Conservation (phyloP, 2,329 filamentous ascomycete genomes). For the Cladophialophora yegresii region DNA sequence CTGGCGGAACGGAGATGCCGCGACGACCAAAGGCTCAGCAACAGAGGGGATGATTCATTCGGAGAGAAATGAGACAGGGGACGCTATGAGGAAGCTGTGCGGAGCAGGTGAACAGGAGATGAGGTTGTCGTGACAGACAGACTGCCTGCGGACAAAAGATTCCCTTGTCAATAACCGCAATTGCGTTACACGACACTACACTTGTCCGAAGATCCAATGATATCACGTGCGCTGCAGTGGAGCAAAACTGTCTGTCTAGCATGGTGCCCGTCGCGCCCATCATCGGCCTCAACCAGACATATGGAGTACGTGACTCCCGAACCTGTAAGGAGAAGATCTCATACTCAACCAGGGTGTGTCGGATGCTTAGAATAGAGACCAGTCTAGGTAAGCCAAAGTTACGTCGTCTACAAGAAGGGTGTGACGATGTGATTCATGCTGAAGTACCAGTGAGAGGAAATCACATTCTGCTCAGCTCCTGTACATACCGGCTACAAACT, state of each 20-base stretch:
- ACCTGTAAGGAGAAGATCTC: not conserved
- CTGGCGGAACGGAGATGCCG: not conserved
- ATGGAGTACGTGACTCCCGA: not conserved
- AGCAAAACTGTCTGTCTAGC: not conserved
- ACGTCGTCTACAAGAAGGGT: not conserved
- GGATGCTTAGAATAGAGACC: not conserved
- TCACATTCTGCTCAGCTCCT: not conserved
- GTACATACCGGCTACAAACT: not conserved
- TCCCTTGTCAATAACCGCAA: slow-evolving; percentile 4
- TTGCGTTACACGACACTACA: not conserved
- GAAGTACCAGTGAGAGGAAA: not conserved
- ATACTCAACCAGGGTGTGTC: not conserved
- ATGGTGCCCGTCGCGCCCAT: not conserved
- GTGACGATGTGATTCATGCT: not conserved
- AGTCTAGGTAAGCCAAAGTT: not conserved
- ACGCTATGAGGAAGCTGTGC: not conserved
- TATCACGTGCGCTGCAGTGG: slow-evolving; percentile 11
- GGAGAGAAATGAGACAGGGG: not conserved
- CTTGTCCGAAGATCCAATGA: slow-evolving; percentile 4
- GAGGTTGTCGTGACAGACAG: slow-evolving; percentile 1
- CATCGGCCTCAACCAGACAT: not conserved
- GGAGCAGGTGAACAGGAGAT: not conserved
- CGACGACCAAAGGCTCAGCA: not conserved
- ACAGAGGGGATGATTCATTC: not conserved
- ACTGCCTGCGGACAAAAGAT: slow-evolving; percentile 11